A percentile compares a stretch with the other conserved stretches of the same genome.
phyloP scores from a whole-genome alignment of 108 stramenopile genomes.

The Cylindrotheca closterium region DNA sequence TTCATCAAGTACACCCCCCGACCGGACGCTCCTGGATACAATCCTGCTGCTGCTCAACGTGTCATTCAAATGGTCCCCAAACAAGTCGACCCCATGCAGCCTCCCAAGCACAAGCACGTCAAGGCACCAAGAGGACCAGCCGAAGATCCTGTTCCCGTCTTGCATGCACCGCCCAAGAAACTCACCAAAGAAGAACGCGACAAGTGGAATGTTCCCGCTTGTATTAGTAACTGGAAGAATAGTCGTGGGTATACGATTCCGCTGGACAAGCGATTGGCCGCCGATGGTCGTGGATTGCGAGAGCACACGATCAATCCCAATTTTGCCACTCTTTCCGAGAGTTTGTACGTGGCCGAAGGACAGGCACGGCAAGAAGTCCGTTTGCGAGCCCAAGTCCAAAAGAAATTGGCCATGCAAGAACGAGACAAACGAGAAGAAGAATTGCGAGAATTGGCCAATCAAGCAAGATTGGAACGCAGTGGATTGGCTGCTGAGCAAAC shows the following conservation, averaged over 20 bases:
- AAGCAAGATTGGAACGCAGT: conserved; percentile 89
- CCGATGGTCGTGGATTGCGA: conserved; percentile 94
- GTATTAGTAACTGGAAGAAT: conserved; percentile 99
- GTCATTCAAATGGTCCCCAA: conserved; percentile 98
- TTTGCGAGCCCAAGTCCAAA: conserved; percentile 86
- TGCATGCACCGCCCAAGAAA: conserved; percentile 83
- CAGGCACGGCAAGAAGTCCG: conserved; percentile 95
- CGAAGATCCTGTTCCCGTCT: conserved; percentile 88
- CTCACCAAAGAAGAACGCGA: conserved; percentile 87
- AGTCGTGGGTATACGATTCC: conserved; percentile 97
- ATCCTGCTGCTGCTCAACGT: conserved; percentile 89
- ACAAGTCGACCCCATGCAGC: conserved; percentile 98
- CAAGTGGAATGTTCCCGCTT: conserved; percentile 97
- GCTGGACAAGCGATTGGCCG: conserved; percentile 97
- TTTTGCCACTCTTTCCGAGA: conserved; percentile 93
- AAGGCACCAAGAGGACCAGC: conserved; percentile 95
- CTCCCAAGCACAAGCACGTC: conserved; percentile 97
- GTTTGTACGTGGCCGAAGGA: conserved; percentile 94
- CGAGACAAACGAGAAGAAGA: conserved; percentile 91
- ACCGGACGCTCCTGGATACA: conserved; percentile 96
- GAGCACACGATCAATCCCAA: conserved; percentile 94
- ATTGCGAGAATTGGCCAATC: conserved; percentile 89
- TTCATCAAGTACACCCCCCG: conserved; percentile 98
- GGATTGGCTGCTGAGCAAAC: conserved; percentile 25
- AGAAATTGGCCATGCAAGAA: conserved; percentile 83